Evolutionary conservation across 2,329 filamentous ascomycete genomes (phyloP).

Genomic region (Fusarium sp.): DNA sequence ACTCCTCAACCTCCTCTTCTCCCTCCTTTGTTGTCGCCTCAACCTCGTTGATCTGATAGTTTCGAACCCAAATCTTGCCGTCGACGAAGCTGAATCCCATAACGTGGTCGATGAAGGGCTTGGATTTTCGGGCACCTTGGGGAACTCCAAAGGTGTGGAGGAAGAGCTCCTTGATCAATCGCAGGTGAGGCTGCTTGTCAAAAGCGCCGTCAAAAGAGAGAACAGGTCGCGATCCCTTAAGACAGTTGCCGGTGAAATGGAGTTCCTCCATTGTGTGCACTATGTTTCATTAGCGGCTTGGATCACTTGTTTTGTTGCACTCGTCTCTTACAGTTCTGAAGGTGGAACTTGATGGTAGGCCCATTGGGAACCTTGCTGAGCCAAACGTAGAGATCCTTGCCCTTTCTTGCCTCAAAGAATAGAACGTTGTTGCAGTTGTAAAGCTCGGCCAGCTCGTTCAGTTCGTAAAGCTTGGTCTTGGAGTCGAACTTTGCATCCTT

Average conservation of each 20-base stretch:
- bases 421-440: constrained; percentile 96
- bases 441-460: constrained; percentile 80
- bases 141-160: constrained; percentile 93
- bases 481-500: constrained; percentile 98
- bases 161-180: constrained; percentile 89
- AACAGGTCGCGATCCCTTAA: constrained; percentile 91
- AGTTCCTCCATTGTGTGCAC: constrained; percentile 97
- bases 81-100: constrained; percentile 92
- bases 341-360: constrained; percentile 73
- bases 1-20: constrained; percentile 59
- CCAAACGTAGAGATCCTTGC: constrained; percentile 94
- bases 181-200: constrained; percentile 81
- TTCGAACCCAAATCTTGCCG: constrained; percentile 94
- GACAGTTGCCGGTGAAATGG: constrained; percentile 95
- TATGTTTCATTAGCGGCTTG: constrained; percentile 51
- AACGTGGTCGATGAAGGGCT: constrained; percentile 96
- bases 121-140: constrained; percentile 85
- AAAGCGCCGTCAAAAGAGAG: constrained; percentile 93
- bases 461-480: constrained; percentile 85
- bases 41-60: constrained; percentile 91
- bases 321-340: constrained; percentile 73
- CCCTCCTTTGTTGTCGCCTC: constrained; percentile 64
- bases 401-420: constrained; percentile 96
- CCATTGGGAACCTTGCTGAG: constrained; percentile 86
- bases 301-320: not conserved